Percentiles rank a stretch among this genome's conserved stretches.
Conservation (phyloP, 1,139 yeast species). For the Taiozyma sp. region DNA sequence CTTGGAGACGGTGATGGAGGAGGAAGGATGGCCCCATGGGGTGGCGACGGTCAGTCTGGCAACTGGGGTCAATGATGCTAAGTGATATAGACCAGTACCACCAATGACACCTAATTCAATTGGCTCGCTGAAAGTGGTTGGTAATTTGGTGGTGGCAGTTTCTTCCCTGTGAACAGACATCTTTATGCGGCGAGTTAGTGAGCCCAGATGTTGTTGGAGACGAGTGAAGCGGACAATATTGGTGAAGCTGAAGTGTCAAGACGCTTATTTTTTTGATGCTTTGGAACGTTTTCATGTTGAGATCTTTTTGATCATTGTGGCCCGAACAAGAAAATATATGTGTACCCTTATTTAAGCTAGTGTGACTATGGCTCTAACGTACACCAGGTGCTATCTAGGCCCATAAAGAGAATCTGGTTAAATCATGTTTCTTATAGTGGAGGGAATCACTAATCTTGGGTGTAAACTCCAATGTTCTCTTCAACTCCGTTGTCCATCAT, state of each 20-base stretch:
- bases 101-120: conserved; percentile 88
- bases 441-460: no score
- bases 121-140: conserved; percentile 42
- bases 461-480: no score
- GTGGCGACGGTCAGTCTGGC: conserved; percentile 77
- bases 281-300: background rate
- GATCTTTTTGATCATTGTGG: background rate
- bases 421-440: no score
- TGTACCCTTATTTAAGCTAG: no score
- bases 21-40: conserved; percentile 97
- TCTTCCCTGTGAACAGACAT: conserved; percentile 23
- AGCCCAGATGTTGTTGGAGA: background rate
- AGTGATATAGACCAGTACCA: conserved; percentile 94
- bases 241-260: background rate
- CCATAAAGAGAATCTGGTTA: no score
- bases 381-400: no score
- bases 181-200: background rate
- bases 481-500: no score
- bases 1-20: conserved; percentile 83
- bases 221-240: conserved; percentile 1
- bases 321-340: background rate
- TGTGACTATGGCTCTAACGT: no score
- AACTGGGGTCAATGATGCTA: conserved; percentile 77
- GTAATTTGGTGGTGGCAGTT: conserved; percentile 17
- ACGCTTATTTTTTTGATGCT: background rate